Percentiles rank a stretch among this genome's conserved stretches.
Evolutionary conservation across 768 basidiomycete genomes (phyloP).

Genomic region (Bullera alba): DNA sequence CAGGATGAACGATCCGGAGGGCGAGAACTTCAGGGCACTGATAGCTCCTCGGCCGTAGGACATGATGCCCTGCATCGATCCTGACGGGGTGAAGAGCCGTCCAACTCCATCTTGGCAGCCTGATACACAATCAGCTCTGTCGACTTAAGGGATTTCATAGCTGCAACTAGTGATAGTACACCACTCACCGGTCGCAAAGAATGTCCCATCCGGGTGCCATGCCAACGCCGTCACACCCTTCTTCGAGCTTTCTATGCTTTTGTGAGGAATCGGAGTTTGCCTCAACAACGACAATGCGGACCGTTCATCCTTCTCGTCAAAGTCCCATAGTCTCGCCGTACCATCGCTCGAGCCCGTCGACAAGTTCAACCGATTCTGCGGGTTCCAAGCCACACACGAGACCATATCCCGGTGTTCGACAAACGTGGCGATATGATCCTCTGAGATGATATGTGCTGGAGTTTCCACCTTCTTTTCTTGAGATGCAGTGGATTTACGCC

Average conservation of each 20-base stretch:
- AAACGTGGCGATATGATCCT: background rate
- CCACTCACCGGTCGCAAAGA: constrained; percentile 35
- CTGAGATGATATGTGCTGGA: background rate
- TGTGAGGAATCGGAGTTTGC: constrained; percentile 15
- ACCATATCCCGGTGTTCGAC: constrained; percentile 29
- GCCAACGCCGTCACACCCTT: constrained; percentile 35
- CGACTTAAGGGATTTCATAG: background rate
- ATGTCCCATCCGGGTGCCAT: constrained; percentile 41
- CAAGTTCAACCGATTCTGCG: constrained; percentile 28
- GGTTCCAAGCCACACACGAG: constrained; percentile 40
- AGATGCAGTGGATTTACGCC: too few species aligned
- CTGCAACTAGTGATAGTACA: background rate
- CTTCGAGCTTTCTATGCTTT: constrained; percentile 31
- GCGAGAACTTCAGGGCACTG: constrained; percentile 36
- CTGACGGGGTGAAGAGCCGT: constrained; percentile 33
- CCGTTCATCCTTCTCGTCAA: constrained; percentile 6
- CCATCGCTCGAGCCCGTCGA: constrained; percentile 35
- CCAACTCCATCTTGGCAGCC: constrained; percentile 38
- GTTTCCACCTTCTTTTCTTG: constrained; percentile 2
- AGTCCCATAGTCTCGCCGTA: constrained; percentile 39
- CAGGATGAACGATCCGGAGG: constrained; percentile 23
- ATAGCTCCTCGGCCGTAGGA: constrained; percentile 38
- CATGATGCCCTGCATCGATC: constrained; percentile 32
- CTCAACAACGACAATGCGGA: background rate
- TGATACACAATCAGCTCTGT: background rate